Evolutionary conservation across 495 filamentous ascomycete genomes (phyloP).

Genomic region (Neurospora sp.): DNA sequence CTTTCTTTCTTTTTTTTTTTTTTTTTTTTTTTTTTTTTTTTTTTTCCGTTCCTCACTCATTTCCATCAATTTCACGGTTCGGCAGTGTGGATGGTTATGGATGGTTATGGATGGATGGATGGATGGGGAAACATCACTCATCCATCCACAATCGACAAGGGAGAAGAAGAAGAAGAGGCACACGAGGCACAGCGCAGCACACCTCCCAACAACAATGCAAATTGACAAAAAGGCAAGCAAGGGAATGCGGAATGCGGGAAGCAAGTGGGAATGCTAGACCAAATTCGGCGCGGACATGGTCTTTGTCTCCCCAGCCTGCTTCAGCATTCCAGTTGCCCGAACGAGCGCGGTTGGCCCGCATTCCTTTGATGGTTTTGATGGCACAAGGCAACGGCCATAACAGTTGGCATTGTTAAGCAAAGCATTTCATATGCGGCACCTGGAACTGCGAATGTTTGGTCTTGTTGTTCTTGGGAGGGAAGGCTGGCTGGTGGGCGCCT

Average conservation of each 20-base stretch:
- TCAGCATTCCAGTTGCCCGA: conserved; percentile 5
- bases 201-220: background rate
- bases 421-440: too few species aligned
- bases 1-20: too few species aligned
- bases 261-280: conserved; percentile 11
- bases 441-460: background rate
- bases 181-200: background rate
- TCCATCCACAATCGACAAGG: background rate
- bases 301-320: conserved; percentile 21
- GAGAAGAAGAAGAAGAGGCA: background rate
- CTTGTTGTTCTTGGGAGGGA: background rate
- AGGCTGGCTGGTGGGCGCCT: background rate
- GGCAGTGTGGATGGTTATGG: background rate
- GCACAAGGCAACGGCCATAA: background rate
- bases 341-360: conserved; percentile 1
- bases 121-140: background rate
- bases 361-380: conserved; percentile 7
- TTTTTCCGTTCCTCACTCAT: background rate
- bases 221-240: conserved; percentile 3
- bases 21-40: too few species aligned
- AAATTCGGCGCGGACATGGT: conserved; percentile 30
- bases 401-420: conserved; percentile 12
- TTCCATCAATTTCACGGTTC: background rate
- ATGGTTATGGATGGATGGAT: background rate
- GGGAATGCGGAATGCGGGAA: background rate